These are phyloP conservation scores for Camellia japonica DNA, from an alignment of 148 eudicot species.

Conservation along the genomic window DNA sequence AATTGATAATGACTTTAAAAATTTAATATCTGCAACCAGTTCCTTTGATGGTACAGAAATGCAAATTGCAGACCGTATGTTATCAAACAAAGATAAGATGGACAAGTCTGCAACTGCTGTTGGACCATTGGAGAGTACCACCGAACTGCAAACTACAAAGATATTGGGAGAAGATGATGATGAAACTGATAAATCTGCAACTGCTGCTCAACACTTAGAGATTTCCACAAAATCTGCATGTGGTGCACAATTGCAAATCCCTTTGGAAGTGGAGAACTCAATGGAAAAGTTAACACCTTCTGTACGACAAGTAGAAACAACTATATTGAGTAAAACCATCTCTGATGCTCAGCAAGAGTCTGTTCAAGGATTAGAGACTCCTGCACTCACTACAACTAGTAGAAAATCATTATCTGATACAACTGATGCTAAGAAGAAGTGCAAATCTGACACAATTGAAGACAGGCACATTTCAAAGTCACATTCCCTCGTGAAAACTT, in stretches of 20 bases:
- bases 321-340: slow-evolving; percentile 21
- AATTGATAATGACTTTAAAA: slow-evolving; percentile 32
- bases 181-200: slow-evolving; percentile 16
- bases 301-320: slow-evolving; percentile 19
- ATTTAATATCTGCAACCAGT: slow-evolving; percentile 27
- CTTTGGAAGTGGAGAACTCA: slow-evolving; percentile 21
- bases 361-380: slow-evolving; percentile 27
- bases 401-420: slow-evolving; percentile 27
- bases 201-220: slow-evolving; percentile 10
- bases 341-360: slow-evolving; percentile 25
- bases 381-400: slow-evolving; percentile 14
- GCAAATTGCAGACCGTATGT: slow-evolving; percentile 20
- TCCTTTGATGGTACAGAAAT: slow-evolving; percentile 23
- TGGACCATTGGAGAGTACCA: not conserved
- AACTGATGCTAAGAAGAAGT: slow-evolving; percentile 31
- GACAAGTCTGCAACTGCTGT: slow-evolving; percentile 17
- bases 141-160: slow-evolving; percentile 18
- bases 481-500: slow-evolving; percentile 39
- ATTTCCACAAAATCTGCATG: slow-evolving; percentile 12
- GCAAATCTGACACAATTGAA: slow-evolving; percentile 31
- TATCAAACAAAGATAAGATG: slow-evolving; percentile 8
- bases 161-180: slow-evolving; percentile 16
- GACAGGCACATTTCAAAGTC: slow-evolving; percentile 28
- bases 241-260: slow-evolving; percentile 11
- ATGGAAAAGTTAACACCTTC: not conserved